A percentile compares a stretch with the other conserved stretches of the same genome.
Evolutionary conservation across 169 alveolate genomes (phyloP).

Genomic region (Plasmodium chabaudi): DNA sequence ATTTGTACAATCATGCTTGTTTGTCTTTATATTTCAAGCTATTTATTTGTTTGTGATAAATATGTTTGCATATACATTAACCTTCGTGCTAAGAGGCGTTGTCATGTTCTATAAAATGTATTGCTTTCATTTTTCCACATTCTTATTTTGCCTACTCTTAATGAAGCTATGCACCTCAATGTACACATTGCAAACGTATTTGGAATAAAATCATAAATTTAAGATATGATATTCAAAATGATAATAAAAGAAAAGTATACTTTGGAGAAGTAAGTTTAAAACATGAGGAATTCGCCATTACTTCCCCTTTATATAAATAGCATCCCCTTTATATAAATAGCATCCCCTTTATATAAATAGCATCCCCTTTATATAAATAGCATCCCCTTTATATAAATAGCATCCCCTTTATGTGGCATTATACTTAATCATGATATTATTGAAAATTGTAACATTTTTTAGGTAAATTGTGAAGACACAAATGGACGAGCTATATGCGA

Average conservation of each 20-base stretch:
- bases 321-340: too few relatives aligned
- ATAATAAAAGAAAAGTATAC: constrained; percentile 28
- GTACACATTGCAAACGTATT: constrained; percentile 43
- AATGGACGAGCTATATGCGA: constrained; percentile 22
- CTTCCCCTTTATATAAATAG: not conserved
- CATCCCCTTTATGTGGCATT: not conserved
- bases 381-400: too few relatives aligned
- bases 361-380: too few relatives aligned
- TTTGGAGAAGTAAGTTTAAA: constrained; percentile 45
- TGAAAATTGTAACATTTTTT: constrained; percentile 1
- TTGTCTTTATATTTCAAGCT: not conserved
- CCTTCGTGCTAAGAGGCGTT: not conserved
- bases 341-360: too few relatives aligned
- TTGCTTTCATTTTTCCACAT: not conserved
- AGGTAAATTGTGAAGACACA: constrained; percentile 49
- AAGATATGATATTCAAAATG: constrained; percentile 43
- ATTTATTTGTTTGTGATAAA: not conserved
- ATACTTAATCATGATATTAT: too few relatives aligned
- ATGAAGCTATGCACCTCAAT: constrained; percentile 61
- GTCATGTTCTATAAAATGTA: not conserved
- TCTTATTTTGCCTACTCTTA: not conserved
- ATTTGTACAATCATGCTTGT: not conserved
- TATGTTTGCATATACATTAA: not conserved
- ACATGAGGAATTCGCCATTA: not conserved
- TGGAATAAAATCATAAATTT: constrained; percentile 37